A percentile compares a stretch with the other conserved stretches of the same genome.
Conservation (phyloP, 2,329 filamentous ascomycete genomes). For the Aspergillus sp. region DNA sequence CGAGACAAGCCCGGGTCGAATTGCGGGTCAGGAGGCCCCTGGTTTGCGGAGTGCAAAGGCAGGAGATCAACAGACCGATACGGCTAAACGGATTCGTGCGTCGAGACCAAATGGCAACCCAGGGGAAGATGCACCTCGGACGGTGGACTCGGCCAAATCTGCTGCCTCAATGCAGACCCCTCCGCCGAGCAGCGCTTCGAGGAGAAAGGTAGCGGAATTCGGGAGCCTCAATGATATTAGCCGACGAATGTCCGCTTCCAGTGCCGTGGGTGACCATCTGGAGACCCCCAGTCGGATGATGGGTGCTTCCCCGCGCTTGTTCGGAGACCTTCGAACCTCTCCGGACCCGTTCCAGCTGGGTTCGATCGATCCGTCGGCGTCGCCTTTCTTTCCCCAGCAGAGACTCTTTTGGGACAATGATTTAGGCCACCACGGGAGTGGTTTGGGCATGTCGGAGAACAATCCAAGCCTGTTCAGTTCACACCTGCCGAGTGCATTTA, state of each 20-base stretch:
- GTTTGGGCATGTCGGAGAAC: conserved; percentile 17
- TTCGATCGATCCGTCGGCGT: conserved; percentile 53
- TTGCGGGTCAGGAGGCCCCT: not conserved
- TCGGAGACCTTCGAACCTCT: conserved; percentile 56
- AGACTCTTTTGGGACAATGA: conserved; percentile 51
- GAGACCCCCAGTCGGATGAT: conserved; percentile 47
- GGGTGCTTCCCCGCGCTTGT: conserved; percentile 48
- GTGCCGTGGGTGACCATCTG: conserved; percentile 33
- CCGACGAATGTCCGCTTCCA: conserved; percentile 22
- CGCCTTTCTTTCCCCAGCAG: conserved; percentile 58
- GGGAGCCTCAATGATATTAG: conserved; percentile 22
- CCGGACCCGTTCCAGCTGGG: conserved; percentile 57
- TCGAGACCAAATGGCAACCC: conserved; percentile 26
- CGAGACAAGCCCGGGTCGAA: conserved; percentile 13
- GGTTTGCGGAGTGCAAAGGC: conserved; percentile 20
- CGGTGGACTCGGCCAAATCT: conserved; percentile 39
- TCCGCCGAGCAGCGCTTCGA: conserved; percentile 59
- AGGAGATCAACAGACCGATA: conserved; percentile 33
- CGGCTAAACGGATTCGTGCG: conserved; percentile 32
- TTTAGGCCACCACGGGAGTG: conserved; percentile 25
- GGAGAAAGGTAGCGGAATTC: conserved; percentile 44
- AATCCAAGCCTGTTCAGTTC: conserved; percentile 25
- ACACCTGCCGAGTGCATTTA: conserved; percentile 16
- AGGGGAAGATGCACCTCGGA: conserved; percentile 33
- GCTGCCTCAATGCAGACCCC: conserved; percentile 59